Base-by-base conservation (phyloP, 352 stramenopile species). In the Globisporangium acanthophoron region DNA sequence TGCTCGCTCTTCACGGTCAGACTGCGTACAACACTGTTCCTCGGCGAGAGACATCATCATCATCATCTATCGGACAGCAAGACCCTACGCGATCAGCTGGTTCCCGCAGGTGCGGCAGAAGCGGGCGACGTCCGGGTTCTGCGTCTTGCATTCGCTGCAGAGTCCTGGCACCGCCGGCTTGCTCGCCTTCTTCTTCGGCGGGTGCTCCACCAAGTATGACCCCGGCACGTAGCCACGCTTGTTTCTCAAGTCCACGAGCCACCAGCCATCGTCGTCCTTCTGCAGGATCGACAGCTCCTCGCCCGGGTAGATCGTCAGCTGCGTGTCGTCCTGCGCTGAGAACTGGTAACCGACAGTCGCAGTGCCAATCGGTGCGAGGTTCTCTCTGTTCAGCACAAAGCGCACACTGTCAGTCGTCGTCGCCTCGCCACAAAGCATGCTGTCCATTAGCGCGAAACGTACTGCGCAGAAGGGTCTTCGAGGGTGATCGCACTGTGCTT, bases 241-340 rank as follows among this genome's bases (percentile, higher is more conserved):
- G 56, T 73, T 78, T 55, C 73, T 60, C 44, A 90, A 59, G 29
- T 90, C 78, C 41, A 90, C 83, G 50, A 90, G 71, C 83, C 83
- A 93, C 83, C 83, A 93, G 65, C 83, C 83, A 71, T 93, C 83
- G 45, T 90, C 80, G 40, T 93, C 83, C 71, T 93, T 93, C 51
- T 90, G 83, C 24, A 93, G 75, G 48, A 93, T 90, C 52, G 64
- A 65, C 9, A 93, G 72, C 65, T 90, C 75, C 44, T 93, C 78
- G 49, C 83, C 83, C 27, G 83, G 83, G 67, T 78, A 71, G 66
- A 93, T 93, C 61, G 83, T 89, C 59, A 93, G 64, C 67, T 93
- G 83, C 57, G 83, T 91, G 45, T 90, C 77, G 70, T 93, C 83
- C 69, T 82, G 61, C n/a, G 76, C 71, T 49, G 79, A 78, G 52